Percentiles rank a stretch among this genome's conserved stretches.
Conservation (phyloP, 768 basidiomycete species). For the Trametes villosa region DNA sequence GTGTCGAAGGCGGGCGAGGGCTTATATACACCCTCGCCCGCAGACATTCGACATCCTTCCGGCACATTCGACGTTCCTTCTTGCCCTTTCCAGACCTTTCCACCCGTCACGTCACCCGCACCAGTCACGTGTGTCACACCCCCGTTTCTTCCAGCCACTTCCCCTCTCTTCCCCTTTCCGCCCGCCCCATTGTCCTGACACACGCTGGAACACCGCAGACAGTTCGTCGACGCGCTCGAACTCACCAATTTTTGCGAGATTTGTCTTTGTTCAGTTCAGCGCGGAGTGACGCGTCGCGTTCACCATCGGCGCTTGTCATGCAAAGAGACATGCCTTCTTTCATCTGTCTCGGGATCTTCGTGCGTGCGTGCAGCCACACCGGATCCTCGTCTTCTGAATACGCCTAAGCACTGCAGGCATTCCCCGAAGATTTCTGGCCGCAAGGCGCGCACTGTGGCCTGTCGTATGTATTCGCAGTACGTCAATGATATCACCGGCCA, state of each 20-base stretch:
- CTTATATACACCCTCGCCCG: conserved; percentile 25
- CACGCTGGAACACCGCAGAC: conserved; percentile 14
- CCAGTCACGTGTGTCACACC: conserved; percentile 20
- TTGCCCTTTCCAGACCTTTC: conserved; percentile 27
- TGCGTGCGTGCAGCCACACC: background rate
- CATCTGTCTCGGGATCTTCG: background rate
- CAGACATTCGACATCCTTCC: conserved; percentile 33
- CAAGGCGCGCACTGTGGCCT: too few species aligned
- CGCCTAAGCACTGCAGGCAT: background rate
- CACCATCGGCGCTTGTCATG: background rate
- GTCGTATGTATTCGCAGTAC: background rate
- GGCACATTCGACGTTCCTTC: conserved; percentile 29
- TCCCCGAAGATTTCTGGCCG: background rate
- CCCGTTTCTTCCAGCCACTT: background rate
- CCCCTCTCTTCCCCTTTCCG: conserved; percentile 9
- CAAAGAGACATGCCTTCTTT: background rate
- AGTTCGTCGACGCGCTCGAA: background rate
- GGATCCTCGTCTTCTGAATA: background rate
- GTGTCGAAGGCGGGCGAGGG: conserved; percentile 14
- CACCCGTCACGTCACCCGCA: conserved; percentile 19
- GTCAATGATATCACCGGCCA: too few species aligned
- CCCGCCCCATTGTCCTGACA: background rate
- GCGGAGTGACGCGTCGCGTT: background rate
- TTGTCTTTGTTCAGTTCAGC: background rate
- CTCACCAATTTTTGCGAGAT: too few species aligned